Evolutionary conservation across 202 grass and related monocot genomes (phyloP).

Genomic region (Setaria italica): DNA sequence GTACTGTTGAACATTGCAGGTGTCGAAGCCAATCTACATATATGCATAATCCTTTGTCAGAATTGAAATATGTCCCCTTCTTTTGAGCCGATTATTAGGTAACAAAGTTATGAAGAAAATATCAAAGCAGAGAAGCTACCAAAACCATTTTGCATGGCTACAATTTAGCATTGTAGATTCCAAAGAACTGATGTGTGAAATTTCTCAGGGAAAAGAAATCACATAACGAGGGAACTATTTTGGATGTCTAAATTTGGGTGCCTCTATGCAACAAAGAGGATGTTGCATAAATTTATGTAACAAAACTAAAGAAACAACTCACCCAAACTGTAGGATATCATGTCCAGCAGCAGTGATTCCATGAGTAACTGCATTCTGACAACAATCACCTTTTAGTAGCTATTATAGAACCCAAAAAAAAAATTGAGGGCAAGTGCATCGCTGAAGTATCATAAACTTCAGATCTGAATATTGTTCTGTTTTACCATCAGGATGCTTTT

Average conservation of each 20-base stretch:
- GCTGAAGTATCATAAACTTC: slow-evolving; percentile 32
- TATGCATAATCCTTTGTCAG: slow-evolving; percentile 39
- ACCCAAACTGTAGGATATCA: slow-evolving; percentile 94
- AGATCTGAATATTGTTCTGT: not conserved
- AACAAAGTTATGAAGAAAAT: slow-evolving; percentile 21
- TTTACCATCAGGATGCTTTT: slow-evolving; percentile 25
- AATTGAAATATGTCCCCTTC: slow-evolving; percentile 4
- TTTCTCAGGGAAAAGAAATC: slow-evolving; percentile 14
- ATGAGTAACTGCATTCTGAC: slow-evolving; percentile 84
- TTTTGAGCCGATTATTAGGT: slow-evolving; percentile 9
- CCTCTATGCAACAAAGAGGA: not conserved
- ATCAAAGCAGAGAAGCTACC: slow-evolving; percentile 21
- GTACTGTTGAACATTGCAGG: slow-evolving; percentile 99
- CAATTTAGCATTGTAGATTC: slow-evolving; percentile 8
- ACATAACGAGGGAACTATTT: not conserved
- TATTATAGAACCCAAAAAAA: slow-evolving; percentile 13
- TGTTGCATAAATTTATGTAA: slow-evolving; percentile 29
- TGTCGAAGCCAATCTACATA: slow-evolving; percentile 92
- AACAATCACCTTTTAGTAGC: slow-evolving; percentile 40
- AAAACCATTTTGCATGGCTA: slow-evolving; percentile 17
- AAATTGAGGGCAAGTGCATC: slow-evolving; percentile 12
- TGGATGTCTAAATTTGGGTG: not conserved
- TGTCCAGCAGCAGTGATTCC: slow-evolving; percentile 75
- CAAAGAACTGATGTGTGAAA: not conserved
- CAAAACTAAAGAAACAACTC: slow-evolving; percentile 57